Conservation (phyloP, 1,139 yeast genomes). For the Pichia sp. region DNA sequence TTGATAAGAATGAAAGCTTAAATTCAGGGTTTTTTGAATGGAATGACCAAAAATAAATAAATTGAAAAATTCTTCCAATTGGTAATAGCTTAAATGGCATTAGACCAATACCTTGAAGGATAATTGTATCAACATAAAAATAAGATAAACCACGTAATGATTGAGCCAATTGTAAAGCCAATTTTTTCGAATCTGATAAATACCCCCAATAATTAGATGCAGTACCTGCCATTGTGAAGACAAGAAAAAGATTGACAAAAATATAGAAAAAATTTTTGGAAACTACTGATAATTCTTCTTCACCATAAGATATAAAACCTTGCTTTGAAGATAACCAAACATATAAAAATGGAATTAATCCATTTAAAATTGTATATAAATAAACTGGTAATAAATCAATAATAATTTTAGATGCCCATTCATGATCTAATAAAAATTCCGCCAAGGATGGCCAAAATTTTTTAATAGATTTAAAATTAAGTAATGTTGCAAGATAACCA, state of each 20-base stretch:
- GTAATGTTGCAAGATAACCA: constrained; percentile 64
- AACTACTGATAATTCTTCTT: constrained; percentile 66
- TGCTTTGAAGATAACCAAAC: constrained; percentile 60
- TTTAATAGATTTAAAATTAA: constrained; percentile 63
- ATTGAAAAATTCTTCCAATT: constrained; percentile 59
- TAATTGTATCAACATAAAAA: constrained; percentile 67
- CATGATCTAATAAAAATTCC: constrained; percentile 47
- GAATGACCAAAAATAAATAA: constrained; percentile 43
- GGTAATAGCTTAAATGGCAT: constrained; percentile 63
- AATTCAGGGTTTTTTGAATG: constrained; percentile 37
- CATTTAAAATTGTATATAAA: constrained; percentile 61
- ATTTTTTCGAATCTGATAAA: constrained; percentile 66
- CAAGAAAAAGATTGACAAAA: constrained; percentile 70
- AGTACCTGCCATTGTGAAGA: constrained; percentile 76
- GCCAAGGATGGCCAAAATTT: constrained; percentile 73
- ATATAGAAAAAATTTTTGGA: constrained; percentile 74
- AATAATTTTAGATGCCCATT: constrained; percentile 65
- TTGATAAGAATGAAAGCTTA: not conserved
- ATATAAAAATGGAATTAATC: constrained; percentile 63
- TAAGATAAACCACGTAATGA: constrained; percentile 63
- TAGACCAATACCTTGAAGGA: constrained; percentile 73
- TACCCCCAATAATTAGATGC: constrained; percentile 73
- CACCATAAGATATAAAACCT: constrained; percentile 70
- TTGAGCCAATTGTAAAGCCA: constrained; percentile 67
- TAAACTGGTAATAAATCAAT: constrained; percentile 74